Conservation (phyloP, 2,329 filamentous ascomycete species). For the Dactylella cylindrospora region DNA sequence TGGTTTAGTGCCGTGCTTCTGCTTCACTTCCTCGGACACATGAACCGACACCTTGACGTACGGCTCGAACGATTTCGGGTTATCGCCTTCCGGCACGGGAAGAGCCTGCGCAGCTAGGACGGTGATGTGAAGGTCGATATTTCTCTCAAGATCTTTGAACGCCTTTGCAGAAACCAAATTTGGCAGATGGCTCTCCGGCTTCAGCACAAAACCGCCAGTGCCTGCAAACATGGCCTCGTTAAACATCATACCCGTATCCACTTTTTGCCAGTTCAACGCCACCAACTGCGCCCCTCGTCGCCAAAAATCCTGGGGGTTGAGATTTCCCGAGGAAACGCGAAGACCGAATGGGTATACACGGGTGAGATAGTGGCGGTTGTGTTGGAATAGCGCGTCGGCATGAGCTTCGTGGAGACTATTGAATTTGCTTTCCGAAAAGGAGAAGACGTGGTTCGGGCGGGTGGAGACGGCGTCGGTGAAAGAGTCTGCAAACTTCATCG, state of each 20-base stretch:
- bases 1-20: conserved; percentile 55
- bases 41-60: conserved; percentile 66
- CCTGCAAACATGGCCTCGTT: conserved; percentile 67
- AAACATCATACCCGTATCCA: conserved; percentile 68
- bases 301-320: conserved; percentile 66
- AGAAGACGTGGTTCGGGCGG: conserved; percentile 64
- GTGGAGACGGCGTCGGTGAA: conserved; percentile 49
- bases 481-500: conserved; percentile 46
- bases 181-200: conserved; percentile 60
- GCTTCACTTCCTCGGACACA: conserved; percentile 58
- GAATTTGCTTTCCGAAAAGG: conserved; percentile 63
- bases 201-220: conserved; percentile 64
- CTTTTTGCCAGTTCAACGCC: conserved; percentile 68
- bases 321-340: conserved; percentile 65
- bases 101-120: conserved; percentile 63
- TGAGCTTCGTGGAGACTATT: conserved; percentile 60
- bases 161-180: conserved; percentile 9
- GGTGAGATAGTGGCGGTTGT: conserved; percentile 66
- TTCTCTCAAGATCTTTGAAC: conserved; percentile 49
- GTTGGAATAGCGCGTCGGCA: conserved; percentile 59
- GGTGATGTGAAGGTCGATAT: conserved; percentile 59
- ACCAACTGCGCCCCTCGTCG: conserved; percentile 66
- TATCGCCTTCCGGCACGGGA: conserved; percentile 58
- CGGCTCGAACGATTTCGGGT: conserved; percentile 59
- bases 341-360: conserved; percentile 67